Base-by-base conservation (phyloP, 2,329 filamentous ascomycete genomes). In the Gaeumannomyces sp. region DNA sequence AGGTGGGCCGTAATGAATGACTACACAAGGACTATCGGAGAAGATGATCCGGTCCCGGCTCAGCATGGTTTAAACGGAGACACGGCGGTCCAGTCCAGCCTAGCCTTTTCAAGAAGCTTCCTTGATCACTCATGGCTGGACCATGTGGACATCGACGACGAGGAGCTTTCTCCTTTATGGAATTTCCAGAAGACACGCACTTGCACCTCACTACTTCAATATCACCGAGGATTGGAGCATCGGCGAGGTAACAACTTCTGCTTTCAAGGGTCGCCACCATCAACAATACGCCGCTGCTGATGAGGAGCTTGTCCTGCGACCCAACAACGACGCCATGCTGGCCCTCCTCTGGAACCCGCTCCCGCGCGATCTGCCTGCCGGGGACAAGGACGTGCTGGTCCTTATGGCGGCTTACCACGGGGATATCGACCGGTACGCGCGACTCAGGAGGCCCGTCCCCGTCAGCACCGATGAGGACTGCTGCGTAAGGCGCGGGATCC, bases 361-460 rank as follows among this genome's bases (percentile, higher is more conserved):
- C 1, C 76, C 76, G 4, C 56, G 57, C 5, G 72, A 78, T 65
- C 71, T 78, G 4, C 78, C 77, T 7, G 68, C 68, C 0, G 67
- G 72, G 1, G 69, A 76, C 62, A 80, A 79, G 65, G 73, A 78
- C 61, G 60, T 75, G 1, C 70, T 79, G 7, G 76, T 78, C 53
- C 66, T 72, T 7, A 72, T 75, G 67, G 76, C 77, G 0, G 76
- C 76, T 4, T 77, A 74, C 56, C 64, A 73, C 16, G 77, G 77
- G 19, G 69, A 79, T 29, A 68, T 79, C 25, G 77, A 80, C 64
- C 72, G 75, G 27, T 79, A 79, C 56, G 60, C 65, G 0, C 73
- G 77, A 2, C 68, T 80, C 1, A 70, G 71, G n/a, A 67, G 72
- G 28, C 75, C 74, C 8, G 45, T 61, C 3, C 13, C 62, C 5